A percentile compares a stretch with the other conserved stretches of the same genome.
Evolutionary conservation across 2,329 filamentous ascomycete species (phyloP).

Genomic region (Sarocladium oryzae): DNA sequence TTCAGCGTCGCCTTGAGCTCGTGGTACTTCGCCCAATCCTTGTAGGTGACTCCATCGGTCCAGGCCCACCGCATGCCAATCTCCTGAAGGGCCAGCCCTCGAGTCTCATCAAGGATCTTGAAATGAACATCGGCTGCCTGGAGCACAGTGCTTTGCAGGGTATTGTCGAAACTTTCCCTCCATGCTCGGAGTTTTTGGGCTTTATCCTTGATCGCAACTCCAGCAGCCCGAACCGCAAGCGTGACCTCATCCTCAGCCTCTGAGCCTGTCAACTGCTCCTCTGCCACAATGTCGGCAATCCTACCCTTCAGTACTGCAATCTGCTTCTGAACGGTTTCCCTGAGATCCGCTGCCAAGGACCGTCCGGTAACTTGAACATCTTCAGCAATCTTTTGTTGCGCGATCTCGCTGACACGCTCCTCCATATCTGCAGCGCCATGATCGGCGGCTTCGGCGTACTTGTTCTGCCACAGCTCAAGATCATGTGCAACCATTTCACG

Average conservation of each 20-base stretch:
- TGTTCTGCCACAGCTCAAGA: slow-evolving; percentile 77
- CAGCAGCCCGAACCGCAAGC: slow-evolving; percentile 55
- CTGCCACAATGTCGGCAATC: slow-evolving; percentile 54
- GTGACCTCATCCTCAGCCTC: slow-evolving; percentile 37
- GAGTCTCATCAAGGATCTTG: slow-evolving; percentile 73
- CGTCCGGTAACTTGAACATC: slow-evolving; percentile 62
- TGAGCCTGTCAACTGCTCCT: slow-evolving; percentile 41
- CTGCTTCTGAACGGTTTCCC: slow-evolving; percentile 59
- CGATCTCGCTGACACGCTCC: slow-evolving; percentile 54
- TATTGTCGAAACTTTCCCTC: slow-evolving; percentile 64
- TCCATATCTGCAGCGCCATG: slow-evolving; percentile 74
- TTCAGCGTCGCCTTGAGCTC: slow-evolving; percentile 75
- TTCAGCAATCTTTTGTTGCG: slow-evolving; percentile 48
- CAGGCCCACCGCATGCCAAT: slow-evolving; percentile 94
- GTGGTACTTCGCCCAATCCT: slow-evolving; percentile 95
- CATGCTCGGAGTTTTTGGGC: slow-evolving; percentile 73
- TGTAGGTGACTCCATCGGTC: slow-evolving; percentile 93
- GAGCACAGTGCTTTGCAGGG: slow-evolving; percentile 62
- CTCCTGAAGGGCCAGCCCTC: slow-evolving; percentile 79
- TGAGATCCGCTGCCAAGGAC: slow-evolving; percentile 60
- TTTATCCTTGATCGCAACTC: slow-evolving; percentile 66
- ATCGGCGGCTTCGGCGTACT: slow-evolving; percentile 78
- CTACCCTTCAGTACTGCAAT: slow-evolving; percentile 58
- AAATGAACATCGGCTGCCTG: slow-evolving; percentile 74
- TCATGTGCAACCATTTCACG: slow-evolving; percentile 69